Conservation (phyloP, 2,329 filamentous ascomycete species). For the Aureobasidium sp. region DNA sequence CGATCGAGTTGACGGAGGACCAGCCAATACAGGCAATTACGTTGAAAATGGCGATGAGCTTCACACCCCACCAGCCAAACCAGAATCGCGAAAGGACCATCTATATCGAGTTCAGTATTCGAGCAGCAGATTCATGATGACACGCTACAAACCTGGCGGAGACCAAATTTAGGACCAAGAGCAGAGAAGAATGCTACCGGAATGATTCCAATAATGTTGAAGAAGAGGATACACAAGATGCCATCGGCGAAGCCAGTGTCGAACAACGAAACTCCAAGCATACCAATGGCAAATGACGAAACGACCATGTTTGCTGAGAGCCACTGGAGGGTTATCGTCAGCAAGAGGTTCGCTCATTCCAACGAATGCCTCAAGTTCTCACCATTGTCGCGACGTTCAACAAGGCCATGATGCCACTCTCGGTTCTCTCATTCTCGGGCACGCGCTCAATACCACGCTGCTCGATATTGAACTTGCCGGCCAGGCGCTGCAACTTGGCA, state of each 20-base stretch:
- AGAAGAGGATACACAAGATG: slow-evolving; percentile 63
- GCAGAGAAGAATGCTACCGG: slow-evolving; percentile 72
- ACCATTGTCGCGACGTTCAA: slow-evolving; percentile 67
- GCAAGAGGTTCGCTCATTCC: slow-evolving; percentile 14
- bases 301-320: slow-evolving; percentile 72
- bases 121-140: neutral
- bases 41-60: slow-evolving; percentile 62
- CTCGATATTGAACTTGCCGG: slow-evolving; percentile 61
- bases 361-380: slow-evolving; percentile 19
- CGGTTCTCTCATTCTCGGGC: slow-evolving; percentile 60
- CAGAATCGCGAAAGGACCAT: slow-evolving; percentile 44
- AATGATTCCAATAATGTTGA: slow-evolving; percentile 66
- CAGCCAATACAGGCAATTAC: slow-evolving; percentile 66
- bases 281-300: slow-evolving; percentile 67
- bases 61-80: slow-evolving; percentile 65
- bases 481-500: slow-evolving; percentile 55
- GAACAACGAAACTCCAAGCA: slow-evolving; percentile 63
- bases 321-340: slow-evolving; percentile 48
- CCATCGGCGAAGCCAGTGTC: slow-evolving; percentile 65
- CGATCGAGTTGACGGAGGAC: slow-evolving; percentile 71
- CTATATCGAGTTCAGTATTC: neutral
- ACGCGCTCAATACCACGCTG: slow-evolving; percentile 71
- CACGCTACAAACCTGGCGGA: slow-evolving; percentile 50
- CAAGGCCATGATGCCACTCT: slow-evolving; percentile 47
- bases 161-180: slow-evolving; percentile 66